Conservation (phyloP, 345 rosid genomes). For the Eucalyptus sp. region DNA sequence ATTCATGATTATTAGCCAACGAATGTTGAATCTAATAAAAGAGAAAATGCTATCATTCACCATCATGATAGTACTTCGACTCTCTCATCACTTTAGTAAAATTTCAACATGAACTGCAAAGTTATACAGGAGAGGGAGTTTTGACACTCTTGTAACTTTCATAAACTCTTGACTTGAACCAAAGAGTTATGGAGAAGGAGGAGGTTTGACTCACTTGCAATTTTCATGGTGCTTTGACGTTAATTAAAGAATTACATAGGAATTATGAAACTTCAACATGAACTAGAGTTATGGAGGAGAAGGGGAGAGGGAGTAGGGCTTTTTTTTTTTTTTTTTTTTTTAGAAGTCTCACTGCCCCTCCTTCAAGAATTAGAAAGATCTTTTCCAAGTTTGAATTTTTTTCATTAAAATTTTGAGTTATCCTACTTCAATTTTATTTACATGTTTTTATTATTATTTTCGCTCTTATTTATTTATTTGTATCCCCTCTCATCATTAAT, state of each 20-base stretch:
- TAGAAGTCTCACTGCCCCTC: neutral
- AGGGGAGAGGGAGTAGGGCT: neutral
- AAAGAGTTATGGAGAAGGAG: neutral
- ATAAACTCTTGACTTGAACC: neutral
- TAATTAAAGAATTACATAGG: no score
- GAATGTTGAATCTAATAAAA: neutral
- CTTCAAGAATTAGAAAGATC: neutral
- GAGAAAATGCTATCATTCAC: neutral
- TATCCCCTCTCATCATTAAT: neutral
- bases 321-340: no score
- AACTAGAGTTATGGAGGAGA: neutral
- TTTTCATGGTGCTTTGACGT: neutral
- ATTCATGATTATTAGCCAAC: neutral
- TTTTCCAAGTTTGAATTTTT: neutral
- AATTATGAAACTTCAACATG: neutral
- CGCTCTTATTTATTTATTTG: neutral
- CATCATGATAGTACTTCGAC: fast-evolving
- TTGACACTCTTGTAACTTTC: neutral
- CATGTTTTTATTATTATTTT: neutral
- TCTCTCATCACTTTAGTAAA: neutral
- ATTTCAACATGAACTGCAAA: neutral
- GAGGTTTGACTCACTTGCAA: neutral
- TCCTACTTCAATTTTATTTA: no score
- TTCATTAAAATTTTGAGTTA: no score
- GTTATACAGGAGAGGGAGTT: neutral